Base-by-base conservation (phyloP, 192 early-diverging fungal species). In the Gigaspora rosea region DNA sequence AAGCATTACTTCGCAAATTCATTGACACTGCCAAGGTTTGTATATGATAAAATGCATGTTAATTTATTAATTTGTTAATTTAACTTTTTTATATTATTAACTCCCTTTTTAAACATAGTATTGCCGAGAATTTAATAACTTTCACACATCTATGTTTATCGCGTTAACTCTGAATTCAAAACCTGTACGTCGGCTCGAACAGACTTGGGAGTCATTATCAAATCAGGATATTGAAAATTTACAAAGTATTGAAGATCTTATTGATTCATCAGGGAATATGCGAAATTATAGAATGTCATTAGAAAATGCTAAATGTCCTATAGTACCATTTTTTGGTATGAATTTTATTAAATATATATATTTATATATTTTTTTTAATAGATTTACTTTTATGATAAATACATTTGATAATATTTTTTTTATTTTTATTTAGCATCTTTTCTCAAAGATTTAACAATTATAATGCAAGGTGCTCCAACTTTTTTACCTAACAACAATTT, bases 371-470 rank as follows among this genome's bases (percentile, higher is more conserved):
- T n/a, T 36, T 5, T 41, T 41, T 41, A 7, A 41, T 41, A 41
- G 4, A 41, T 41, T 41, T 56, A 18, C 8, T 56, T 56, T 56
- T 56, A 54, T 54, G 11, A 54, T 54, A 4, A 54, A 4, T 54
- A 54, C 9, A 16, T 16, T n/a, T 56, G 8, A 56, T 56, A 0
- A 41, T 7, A 41, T 18, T 13, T 56, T 56, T 18, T 13, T 56
- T 56, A 56, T 56, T 56, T 27, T 56, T 56, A 18, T 4, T 74
- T 78, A 84, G 80, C 91, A 0, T 78, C 92, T 9, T 80, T 92
- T 7, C 83, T 94, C 62, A 94, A 94, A 71, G 93, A 94, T 72
- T 82, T 91, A 33, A 91, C 88, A 15, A 92, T 94, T 76, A 82
- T 92, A 51, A 79, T 92, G 67, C 91, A 94, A 65, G 93, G 93